Conservation (phyloP, 202 grass and related monocot genomes). For the Hordeum pubiflorum region DNA sequence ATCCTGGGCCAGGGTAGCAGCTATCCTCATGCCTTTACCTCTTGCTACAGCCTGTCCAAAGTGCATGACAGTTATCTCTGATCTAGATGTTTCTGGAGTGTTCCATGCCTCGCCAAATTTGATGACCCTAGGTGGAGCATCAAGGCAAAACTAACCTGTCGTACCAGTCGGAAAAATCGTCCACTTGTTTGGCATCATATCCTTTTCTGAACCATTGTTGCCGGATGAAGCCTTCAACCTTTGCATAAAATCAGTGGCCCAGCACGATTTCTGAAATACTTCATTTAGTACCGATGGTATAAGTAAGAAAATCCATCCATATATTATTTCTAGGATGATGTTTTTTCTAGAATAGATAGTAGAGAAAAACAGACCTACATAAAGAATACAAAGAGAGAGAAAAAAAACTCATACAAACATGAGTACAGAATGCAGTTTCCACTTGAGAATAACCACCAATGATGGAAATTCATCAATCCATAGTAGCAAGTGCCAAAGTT, state of each 20-base stretch:
- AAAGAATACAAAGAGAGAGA: too few relatives aligned
- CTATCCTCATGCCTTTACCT: background rate
- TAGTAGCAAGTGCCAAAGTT: background rate
- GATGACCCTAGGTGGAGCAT: background rate
- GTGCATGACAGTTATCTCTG: background rate
- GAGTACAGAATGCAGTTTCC: background rate
- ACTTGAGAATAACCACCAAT: background rate
- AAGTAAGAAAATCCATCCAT: too few relatives aligned
- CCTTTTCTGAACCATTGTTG: background rate
- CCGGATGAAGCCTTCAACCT: background rate
- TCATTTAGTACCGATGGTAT: background rate
- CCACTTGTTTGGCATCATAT: background rate
- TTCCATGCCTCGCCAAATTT: background rate
- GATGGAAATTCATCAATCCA: background rate
- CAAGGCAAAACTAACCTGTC: background rate
- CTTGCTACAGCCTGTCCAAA: background rate
- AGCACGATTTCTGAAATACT: background rate
- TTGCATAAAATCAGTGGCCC: background rate
- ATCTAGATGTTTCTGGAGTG: background rate
- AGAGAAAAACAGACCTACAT: too few relatives aligned
- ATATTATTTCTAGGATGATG: too few relatives aligned
- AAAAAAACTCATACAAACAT: background rate
- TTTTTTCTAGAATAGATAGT: too few relatives aligned
- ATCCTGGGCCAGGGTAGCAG: background rate
- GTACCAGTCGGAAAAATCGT: background rate